phyloP scores from a whole-genome alignment of 176 grass and related monocot genomes.

The Lolium rigidum region DNA sequence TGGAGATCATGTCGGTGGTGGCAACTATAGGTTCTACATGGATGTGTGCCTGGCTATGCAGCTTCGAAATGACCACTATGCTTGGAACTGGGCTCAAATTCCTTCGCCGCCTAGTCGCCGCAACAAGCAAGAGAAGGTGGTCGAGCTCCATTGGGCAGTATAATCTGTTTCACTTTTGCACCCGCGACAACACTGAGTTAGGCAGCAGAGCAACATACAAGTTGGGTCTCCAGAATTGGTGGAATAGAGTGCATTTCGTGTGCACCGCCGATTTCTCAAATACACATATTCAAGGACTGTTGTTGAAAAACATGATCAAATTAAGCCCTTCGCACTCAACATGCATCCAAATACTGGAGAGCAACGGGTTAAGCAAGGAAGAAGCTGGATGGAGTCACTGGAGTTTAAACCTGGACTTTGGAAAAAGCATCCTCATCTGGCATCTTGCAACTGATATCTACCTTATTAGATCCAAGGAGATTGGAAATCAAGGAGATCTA shows the following conservation, averaged over 20 bases:
- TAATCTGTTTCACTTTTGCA: slow-evolving; percentile 43
- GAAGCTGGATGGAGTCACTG: not conserved
- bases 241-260: not conserved
- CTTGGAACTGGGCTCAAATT: not conserved
- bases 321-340: too few species aligned
- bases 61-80: not conserved
- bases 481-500: not conserved
- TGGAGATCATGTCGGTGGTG: not conserved
- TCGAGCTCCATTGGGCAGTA: slow-evolving; percentile 47
- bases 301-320: too few species aligned
- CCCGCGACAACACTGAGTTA: not conserved
- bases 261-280: too few species aligned
- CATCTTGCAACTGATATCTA: slow-evolving; percentile 50
- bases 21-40: not conserved
- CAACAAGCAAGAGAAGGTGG: slow-evolving; percentile 40
- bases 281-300: too few species aligned
- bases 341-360: not conserved
- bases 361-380: too few species aligned
- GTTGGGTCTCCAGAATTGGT: not conserved
- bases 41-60: not conserved
- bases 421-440: slow-evolving; percentile 47
- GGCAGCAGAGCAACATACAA: not conserved
- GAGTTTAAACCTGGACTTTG: not conserved
- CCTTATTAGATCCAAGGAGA: not conserved
- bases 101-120: not conserved